Conservation (phyloP, 208 protist genomes). For the Leishmania aethiopica region DNA sequence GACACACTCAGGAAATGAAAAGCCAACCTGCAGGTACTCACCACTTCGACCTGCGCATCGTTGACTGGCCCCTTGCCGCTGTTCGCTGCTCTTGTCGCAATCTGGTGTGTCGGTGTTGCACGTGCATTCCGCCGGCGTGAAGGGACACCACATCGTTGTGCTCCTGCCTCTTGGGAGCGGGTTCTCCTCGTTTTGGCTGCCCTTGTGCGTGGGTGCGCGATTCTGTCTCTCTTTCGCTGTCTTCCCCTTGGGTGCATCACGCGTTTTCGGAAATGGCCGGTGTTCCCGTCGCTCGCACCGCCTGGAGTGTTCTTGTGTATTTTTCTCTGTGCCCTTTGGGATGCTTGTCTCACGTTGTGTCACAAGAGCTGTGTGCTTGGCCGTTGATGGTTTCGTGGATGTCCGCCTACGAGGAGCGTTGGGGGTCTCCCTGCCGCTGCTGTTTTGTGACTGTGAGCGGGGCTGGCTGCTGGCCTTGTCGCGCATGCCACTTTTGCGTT, state of each 20-base stretch:
- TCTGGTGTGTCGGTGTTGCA: not conserved
- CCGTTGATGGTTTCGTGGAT: not conserved
- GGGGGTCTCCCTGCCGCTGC: not conserved
- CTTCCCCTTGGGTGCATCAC: not conserved
- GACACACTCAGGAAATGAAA: not conserved
- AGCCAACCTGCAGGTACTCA: too few relatives aligned
- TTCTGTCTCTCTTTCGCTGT: not conserved
- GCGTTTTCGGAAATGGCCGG: not conserved
- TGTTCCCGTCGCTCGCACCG: not conserved
- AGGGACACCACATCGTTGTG: not conserved
- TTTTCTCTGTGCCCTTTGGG: not conserved
- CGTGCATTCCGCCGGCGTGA: too few relatives aligned
- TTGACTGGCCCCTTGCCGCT: not conserved
- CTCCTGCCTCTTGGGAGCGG: not conserved
- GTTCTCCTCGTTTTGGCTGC: not conserved
- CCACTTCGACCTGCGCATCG: too few relatives aligned
- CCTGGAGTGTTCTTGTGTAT: not conserved
- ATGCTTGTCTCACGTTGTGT: not conserved
- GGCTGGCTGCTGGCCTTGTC: not conserved
- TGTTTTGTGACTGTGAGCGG: too few relatives aligned
- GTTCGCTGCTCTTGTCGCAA: not conserved
- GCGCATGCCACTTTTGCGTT: not conserved
- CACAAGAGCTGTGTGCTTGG: not conserved
- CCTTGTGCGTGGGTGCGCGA: not conserved
- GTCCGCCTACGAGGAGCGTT: not conserved